These are phyloP conservation scores for Metarhizium robertsii DNA, from an alignment of 2,329 filamentous ascomycete genomes.

Conservation along the genomic window DNA sequence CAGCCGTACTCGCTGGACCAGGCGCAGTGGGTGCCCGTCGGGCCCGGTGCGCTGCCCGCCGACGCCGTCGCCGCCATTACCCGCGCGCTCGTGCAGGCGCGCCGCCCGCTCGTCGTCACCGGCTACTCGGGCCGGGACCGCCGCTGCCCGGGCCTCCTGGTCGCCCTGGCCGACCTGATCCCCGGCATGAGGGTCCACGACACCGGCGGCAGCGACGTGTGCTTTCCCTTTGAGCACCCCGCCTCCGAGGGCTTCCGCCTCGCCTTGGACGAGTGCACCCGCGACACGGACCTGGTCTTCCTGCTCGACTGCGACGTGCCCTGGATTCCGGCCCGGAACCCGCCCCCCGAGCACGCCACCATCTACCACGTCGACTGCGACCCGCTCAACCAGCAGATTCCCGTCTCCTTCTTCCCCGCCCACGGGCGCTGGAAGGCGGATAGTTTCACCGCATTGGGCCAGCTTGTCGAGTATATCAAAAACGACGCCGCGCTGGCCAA, in stretches of 20 bases:
- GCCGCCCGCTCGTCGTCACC: constrained; percentile 59
- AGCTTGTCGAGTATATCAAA: constrained; percentile 52
- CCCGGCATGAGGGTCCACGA: constrained; percentile 64
- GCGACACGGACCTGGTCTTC: constrained; percentile 68
- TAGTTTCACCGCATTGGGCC: constrained; percentile 49
- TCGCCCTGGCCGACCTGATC: constrained; percentile 57
- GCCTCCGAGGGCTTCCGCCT: constrained; percentile 58
- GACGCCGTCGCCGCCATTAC: constrained; percentile 50
- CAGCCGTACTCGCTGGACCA: constrained; percentile 61
- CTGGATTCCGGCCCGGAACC: constrained; percentile 68
- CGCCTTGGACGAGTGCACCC: constrained; percentile 60
- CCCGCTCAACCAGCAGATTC: constrained; percentile 57
- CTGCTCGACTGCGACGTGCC: constrained; percentile 80
- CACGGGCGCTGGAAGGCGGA: constrained; percentile 55
- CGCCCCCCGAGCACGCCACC: constrained; percentile 34
- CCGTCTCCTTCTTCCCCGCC: constrained; percentile 57
- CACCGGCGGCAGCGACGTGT: constrained; percentile 71
- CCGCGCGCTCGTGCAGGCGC: constrained; percentile 51
- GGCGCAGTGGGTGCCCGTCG: constrained; percentile 60
- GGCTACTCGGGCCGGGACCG: constrained; percentile 66
- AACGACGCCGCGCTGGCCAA: constrained; percentile 23
- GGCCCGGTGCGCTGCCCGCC: constrained; percentile 49
- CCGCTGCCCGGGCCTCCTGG: constrained; percentile 48
- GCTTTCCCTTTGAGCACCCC: constrained; percentile 57
- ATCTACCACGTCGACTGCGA: constrained; percentile 53